Base-by-base conservation (phyloP, 31 red algal genomes). In the Porphyra umbilicalis region DNA sequence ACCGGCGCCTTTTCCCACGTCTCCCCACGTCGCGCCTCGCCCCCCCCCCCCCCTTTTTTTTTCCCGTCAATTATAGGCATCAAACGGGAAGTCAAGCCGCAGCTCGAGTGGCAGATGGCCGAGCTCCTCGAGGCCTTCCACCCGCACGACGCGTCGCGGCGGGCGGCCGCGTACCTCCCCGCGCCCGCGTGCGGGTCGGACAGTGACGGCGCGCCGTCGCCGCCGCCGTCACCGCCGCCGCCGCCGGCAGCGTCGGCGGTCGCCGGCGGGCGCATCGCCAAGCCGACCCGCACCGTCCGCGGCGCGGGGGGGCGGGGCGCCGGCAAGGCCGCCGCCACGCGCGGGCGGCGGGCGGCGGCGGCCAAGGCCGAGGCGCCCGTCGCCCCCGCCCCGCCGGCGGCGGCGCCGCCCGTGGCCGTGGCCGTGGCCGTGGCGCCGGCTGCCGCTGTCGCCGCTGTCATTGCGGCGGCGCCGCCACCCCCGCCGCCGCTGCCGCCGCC, bases 81-180 rank as follows among this genome's bases (percentile, higher is more conserved):
- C 57, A 71, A 71, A 29, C 57, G 57, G 25, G 57, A 13, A 29
- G 57, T 71, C 57, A 71, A 71, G 57, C 57, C 57, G 57, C 57
- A 71, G 57, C 57, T 71, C 25, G 57, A 71, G 57, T 71, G 57
- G 57, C 57, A 71, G 57, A 71, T 71, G 57, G 57, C 57, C 57
- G 16, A 18, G 20, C 57, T 71, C 11, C 57, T 71, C 57, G 57
- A 71, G 57, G 57, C 57, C 11, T 71, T 71, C 20, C 57, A 71
- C 57, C 57, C 57, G 2, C 11, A 25, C 20, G 57, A 71, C 20
- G 25, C 57, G 57, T n/a, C 57, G 13, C 57, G 57, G 25, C 57
- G 57, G 6, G 57, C 57, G 57, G 57, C 57, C 25, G 57, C 57
- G 3, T 71, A 71, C 57, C 57, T 13, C 11, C 57, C 57, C 25